Percentiles rank a stretch among this genome's conserved stretches.
Evolutionary conservation across 1,284 basidiomycete genomes (phyloP).

Genomic region (Microbotryum silenes-acaulis): DNA sequence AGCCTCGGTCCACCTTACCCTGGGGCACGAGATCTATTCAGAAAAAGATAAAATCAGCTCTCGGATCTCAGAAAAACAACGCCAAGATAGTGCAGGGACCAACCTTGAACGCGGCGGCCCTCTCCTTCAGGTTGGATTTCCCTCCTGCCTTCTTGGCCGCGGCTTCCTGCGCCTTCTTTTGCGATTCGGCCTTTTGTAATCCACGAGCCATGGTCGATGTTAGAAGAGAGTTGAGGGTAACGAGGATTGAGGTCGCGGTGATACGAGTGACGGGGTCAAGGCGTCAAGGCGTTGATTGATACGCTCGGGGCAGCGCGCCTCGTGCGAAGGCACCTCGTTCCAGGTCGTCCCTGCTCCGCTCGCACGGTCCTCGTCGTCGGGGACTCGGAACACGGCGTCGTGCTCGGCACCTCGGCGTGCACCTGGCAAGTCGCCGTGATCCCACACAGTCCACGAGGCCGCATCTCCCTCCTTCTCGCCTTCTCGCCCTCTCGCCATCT

Average conservation of each 20-base stretch:
- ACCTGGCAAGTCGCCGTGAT: background rate
- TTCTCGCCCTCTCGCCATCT: background rate
- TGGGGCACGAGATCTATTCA: too few species aligned
- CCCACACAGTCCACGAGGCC: background rate
- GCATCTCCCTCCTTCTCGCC: background rate
- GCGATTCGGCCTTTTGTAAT: constrained; percentile 1
- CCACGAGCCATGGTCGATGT: background rate
- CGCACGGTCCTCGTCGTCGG: background rate
- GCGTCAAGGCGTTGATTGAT: too few species aligned
- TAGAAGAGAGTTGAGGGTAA: background rate
- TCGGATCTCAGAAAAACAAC: background rate
- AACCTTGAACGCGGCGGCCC: background rate
- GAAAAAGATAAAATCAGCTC: too few species aligned
- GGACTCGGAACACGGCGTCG: background rate
- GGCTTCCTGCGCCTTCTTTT: background rate
- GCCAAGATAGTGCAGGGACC: background rate
- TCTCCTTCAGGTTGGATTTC: background rate
- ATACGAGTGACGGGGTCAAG: too few species aligned
- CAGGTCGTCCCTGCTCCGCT: background rate
- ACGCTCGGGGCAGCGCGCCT: background rate
- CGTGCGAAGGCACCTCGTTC: background rate
- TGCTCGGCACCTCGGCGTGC: background rate
- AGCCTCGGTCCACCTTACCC: too few species aligned
- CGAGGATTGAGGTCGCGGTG: background rate
- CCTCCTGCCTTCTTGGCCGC: background rate